Evolutionary conservation across 768 basidiomycete genomes (phyloP).

Genomic region (Hericium alpestre): DNA sequence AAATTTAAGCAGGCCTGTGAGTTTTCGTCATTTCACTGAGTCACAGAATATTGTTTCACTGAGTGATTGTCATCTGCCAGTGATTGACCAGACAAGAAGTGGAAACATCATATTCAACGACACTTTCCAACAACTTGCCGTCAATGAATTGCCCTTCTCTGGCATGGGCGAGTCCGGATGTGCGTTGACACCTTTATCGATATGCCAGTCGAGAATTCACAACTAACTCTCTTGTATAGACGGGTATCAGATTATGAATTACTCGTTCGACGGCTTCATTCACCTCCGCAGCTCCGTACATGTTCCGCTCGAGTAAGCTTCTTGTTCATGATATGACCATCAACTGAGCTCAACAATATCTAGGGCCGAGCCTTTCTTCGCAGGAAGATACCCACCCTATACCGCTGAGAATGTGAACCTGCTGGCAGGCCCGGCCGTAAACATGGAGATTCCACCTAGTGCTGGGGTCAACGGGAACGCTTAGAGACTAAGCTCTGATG

Average conservation of each 20-base stretch:
- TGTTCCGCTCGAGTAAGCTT: slow-evolving; percentile 45
- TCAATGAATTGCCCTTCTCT: slow-evolving; percentile 15
- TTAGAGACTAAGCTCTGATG: no score
- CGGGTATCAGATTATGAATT: slow-evolving; percentile 17
- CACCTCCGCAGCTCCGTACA: slow-evolving; percentile 40
- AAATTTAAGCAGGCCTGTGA: slow-evolving; percentile 8
- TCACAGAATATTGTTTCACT: background rate
- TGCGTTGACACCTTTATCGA: slow-evolving; percentile 5
- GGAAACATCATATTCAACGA: slow-evolving; percentile 26
- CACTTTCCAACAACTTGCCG: slow-evolving; percentile 16
- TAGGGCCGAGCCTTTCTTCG: background rate
- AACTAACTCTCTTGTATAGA: slow-evolving; percentile 9
- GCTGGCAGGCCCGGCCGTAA: background rate
- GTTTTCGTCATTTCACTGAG: background rate
- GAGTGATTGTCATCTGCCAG: slow-evolving; percentile 3
- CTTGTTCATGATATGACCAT: background rate
- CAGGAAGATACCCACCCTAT: background rate
- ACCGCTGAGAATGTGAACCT: background rate
- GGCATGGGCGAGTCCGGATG: slow-evolving; percentile 23
- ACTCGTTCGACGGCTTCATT: slow-evolving; percentile 32
- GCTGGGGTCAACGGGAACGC: background rate
- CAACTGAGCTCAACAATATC: background rate
- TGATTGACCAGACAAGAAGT: slow-evolving; percentile 19
- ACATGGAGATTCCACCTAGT: background rate
- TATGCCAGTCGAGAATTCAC: no score